Evolutionary conservation across 495 filamentous ascomycete species (phyloP).

Genomic region (Tetracladium marchalianum): DNA sequence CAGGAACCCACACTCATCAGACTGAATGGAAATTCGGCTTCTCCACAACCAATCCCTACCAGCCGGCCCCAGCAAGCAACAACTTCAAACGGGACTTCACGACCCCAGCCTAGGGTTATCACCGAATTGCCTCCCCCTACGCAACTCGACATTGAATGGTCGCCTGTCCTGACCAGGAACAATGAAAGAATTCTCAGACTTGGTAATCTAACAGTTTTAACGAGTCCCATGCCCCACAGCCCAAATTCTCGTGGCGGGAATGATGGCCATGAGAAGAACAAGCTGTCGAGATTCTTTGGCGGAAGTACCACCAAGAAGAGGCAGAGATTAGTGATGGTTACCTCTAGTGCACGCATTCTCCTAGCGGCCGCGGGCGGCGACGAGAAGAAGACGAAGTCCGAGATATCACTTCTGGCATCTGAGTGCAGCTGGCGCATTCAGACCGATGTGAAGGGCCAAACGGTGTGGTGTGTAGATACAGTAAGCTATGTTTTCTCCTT

Average conservation of each 20-base stretch:
- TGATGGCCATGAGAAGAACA: constrained; percentile 53
- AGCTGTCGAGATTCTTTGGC: constrained; percentile 86
- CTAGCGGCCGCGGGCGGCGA: constrained; percentile 88
- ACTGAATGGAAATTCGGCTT: constrained; percentile 50
- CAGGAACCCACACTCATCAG: constrained; percentile 70
- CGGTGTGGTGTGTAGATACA: constrained; percentile 86
- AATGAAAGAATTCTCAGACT: constrained; percentile 95
- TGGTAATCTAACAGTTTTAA: constrained; percentile 76
- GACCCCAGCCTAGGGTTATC: constrained; percentile 70
- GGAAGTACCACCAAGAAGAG: constrained; percentile 84
- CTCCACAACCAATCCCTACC: constrained; percentile 40
- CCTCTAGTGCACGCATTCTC: constrained; percentile 79
- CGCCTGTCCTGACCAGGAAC: constrained; percentile 77
- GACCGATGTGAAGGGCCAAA: constrained; percentile 71
- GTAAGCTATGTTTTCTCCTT: constrained; percentile 35
- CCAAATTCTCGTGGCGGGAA: constrained; percentile 57
- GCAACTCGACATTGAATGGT: constrained; percentile 98
- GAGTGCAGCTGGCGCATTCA: constrained; percentile 70
- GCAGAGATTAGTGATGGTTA: constrained; percentile 91
- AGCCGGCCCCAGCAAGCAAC: constrained; percentile 27
- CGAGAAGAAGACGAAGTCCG: constrained; percentile 89
- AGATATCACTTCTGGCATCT: constrained; percentile 66
- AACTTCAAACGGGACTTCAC: constrained; percentile 32
- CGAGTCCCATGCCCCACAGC: constrained; percentile 57
- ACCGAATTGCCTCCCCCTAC: constrained; percentile 93